Evolutionary conservation across 148 eudicot genomes (phyloP).

Genomic region (Selenicereus undatus): DNA sequence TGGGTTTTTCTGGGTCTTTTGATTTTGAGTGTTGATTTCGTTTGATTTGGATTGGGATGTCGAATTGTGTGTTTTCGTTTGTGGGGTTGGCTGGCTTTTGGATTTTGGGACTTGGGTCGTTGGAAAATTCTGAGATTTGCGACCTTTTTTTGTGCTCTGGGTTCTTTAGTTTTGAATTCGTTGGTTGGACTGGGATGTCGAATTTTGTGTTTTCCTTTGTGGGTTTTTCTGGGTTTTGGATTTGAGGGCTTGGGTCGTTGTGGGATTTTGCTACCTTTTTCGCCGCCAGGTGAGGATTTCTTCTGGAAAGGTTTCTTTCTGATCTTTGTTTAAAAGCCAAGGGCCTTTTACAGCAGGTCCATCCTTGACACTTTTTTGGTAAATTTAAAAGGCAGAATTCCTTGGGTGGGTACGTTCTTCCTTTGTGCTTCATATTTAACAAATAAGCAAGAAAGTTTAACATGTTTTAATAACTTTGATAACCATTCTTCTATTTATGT

Average conservation of each 20-base stretch:
- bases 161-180: background rate
- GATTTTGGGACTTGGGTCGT: constrained; percentile 2
- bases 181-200: background rate
- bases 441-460: background rate
- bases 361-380: background rate
- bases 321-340: constrained; percentile 12
- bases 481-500: background rate
- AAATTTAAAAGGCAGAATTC: background rate
- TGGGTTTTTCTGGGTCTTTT: background rate
- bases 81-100: constrained; percentile 5
- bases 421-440: background rate
- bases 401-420: constrained; percentile 1
- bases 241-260: background rate
- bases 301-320: background rate
- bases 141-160: background rate
- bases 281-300: no score
- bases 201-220: background rate
- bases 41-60: background rate
- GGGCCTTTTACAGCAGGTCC: constrained; percentile 21
- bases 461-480: background rate
- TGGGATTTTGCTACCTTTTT: background rate
- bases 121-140: background rate
- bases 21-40: background rate
- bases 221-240: constrained; percentile 9
- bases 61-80: background rate